These are phyloP conservation scores for Podaxis sp. DNA, from an alignment of 768 basidiomycete genomes.

Conservation along the genomic window DNA sequence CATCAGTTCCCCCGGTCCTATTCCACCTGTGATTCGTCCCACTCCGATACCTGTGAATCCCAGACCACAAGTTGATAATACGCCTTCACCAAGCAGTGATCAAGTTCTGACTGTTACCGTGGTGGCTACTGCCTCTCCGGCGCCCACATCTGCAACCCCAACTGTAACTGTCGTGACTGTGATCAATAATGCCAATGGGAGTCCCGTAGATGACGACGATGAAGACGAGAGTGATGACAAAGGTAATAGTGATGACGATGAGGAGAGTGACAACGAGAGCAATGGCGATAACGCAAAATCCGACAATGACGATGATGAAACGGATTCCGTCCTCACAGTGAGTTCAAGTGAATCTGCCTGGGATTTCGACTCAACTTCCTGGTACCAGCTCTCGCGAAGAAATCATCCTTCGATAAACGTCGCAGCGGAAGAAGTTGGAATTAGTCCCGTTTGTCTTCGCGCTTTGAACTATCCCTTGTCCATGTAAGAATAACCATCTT, in stretches of 20 bases:
- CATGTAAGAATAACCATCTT: constrained; percentile 43
- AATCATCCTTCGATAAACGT: background rate
- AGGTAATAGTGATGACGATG: background rate
- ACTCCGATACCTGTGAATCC: background rate
- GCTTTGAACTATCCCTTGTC: constrained; percentile 71
- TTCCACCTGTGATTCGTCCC: background rate
- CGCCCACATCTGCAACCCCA: background rate
- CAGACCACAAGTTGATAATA: background rate
- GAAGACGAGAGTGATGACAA: background rate
- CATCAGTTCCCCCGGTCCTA: background rate
- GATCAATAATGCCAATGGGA: background rate
- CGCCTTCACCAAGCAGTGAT: background rate
- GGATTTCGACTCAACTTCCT: background rate
- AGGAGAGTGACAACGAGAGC: constrained; percentile 18
- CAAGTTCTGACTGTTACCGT: background rate
- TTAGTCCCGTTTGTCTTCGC: constrained; percentile 44
- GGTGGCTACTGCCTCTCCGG: background rate
- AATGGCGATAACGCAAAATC: too few relatives aligned
- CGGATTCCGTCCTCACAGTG: background rate
- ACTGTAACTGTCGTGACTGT: background rate
- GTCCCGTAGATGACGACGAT: background rate
- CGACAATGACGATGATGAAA: constrained; percentile 18
- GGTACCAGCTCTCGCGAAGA: background rate
- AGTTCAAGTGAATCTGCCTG: background rate
- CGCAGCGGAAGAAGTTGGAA: background rate